phyloP scores from a whole-genome alignment of 345 rosid species.

The Pistacia integerrima region DNA sequence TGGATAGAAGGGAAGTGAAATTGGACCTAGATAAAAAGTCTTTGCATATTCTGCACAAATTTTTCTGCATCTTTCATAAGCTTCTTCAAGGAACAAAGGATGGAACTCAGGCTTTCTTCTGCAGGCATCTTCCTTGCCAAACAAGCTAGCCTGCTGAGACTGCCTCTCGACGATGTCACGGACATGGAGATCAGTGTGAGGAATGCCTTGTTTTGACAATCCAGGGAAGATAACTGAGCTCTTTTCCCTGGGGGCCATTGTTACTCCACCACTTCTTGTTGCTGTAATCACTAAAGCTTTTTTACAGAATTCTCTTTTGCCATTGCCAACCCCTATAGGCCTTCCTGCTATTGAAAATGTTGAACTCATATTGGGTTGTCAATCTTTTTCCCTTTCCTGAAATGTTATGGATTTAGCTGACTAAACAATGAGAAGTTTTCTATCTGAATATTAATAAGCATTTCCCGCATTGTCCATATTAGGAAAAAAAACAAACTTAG shows the following conservation, averaged over 20 bases:
- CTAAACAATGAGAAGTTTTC: neutral
- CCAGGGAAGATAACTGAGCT: conserved; percentile 19
- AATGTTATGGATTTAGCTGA: neutral
- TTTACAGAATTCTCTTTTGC: conserved; percentile 5
- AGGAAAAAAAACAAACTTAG: conserved; percentile 12
- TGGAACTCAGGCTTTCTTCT: conserved; percentile 36
- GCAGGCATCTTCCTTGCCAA: conserved; percentile 12
- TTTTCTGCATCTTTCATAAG: conserved; percentile 45
- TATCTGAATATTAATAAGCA: too few species aligned
- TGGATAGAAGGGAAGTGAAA: neutral
- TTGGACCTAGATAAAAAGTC: conserved; percentile 60
- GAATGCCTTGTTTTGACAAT: conserved; percentile 32
- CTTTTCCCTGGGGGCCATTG: conserved; percentile 29
- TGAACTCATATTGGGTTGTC: conserved; percentile 28
- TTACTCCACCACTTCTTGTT: conserved; percentile 34
- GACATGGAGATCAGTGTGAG: conserved; percentile 37
- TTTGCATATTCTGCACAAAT: conserved; percentile 65
- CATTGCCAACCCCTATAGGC: conserved; percentile 26
- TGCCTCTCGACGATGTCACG: conserved; percentile 46
- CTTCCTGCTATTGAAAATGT: conserved; percentile 25
- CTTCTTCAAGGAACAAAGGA: conserved; percentile 52
- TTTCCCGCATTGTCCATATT: neutral
- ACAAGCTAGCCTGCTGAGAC: conserved; percentile 17
- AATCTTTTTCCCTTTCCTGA: neutral
- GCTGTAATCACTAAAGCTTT: conserved; percentile 6